Evolutionary conservation across 78 protist species (phyloP).

Genomic region (Acrasis kona): DNA sequence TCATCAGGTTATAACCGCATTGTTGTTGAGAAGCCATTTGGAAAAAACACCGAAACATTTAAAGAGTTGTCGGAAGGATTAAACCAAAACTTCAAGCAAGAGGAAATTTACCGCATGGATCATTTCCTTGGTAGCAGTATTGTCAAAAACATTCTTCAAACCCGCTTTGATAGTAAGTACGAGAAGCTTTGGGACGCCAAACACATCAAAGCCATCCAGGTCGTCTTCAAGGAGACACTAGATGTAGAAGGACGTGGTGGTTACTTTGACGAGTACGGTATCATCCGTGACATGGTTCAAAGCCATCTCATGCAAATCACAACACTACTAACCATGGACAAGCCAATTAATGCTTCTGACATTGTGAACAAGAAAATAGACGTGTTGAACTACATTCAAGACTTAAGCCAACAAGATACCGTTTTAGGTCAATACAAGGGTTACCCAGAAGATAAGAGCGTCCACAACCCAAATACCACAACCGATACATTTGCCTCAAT

Average conservation of each 20-base stretch:
- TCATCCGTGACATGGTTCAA: slow-evolving; percentile 84
- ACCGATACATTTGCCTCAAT: slow-evolving; percentile 81
- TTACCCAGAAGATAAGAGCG: slow-evolving; percentile 55
- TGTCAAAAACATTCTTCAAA: slow-evolving; percentile 68
- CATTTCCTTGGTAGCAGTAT: slow-evolving; percentile 88
- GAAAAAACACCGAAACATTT: slow-evolving; percentile 50
- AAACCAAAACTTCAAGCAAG: too few relatives aligned
- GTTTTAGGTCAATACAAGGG: slow-evolving; percentile 63
- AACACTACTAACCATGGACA: slow-evolving; percentile 86
- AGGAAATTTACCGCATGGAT: too few relatives aligned
- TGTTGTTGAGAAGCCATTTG: slow-evolving; percentile 91
- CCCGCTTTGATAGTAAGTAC: slow-evolving; percentile 70
- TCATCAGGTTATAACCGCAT: slow-evolving; percentile 34
- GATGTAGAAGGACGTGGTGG: slow-evolving; percentile 86
- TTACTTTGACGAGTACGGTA: slow-evolving; percentile 86
- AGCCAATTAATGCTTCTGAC: slow-evolving; percentile 46
- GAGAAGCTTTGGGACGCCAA: slow-evolving; percentile 68
- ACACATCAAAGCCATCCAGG: slow-evolving; percentile 42
- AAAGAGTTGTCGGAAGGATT: slow-evolving; percentile 40
- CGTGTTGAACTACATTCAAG: slow-evolving; percentile 33
- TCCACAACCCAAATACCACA: slow-evolving; percentile 63
- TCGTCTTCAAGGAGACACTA: slow-evolving; percentile 79
- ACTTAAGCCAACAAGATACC: slow-evolving; percentile 27
- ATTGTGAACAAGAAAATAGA: slow-evolving; percentile 71
- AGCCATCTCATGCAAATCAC: slow-evolving; percentile 83